These are phyloP conservation scores for Aspergillus kassunensis DNA, from an alignment of 495 filamentous ascomycete species.

Conservation along the genomic window DNA sequence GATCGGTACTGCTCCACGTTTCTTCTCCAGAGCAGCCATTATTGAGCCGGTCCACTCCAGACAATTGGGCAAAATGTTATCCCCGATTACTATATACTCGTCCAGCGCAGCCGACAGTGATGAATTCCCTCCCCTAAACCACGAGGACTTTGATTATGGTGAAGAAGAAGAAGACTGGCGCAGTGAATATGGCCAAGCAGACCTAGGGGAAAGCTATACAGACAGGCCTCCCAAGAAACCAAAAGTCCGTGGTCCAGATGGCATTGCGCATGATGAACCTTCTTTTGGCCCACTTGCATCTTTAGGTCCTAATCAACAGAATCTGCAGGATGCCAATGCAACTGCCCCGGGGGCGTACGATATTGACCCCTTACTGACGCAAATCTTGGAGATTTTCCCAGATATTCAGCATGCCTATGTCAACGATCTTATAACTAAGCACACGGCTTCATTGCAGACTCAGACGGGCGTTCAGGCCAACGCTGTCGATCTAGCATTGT, in stretches of 20 bases:
- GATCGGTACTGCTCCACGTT: neutral
- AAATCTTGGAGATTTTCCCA: slow-evolving; percentile 48
- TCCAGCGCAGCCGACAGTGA: neutral
- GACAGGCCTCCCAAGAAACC: slow-evolving; percentile 2
- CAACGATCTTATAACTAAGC: slow-evolving; percentile 28
- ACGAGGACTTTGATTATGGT: neutral
- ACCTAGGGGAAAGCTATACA: neutral
- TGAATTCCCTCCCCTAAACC: neutral
- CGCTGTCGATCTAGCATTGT: slow-evolving; percentile 10
- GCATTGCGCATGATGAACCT: neutral
- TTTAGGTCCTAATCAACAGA: neutral
- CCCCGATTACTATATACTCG: neutral
- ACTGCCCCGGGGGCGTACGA: neutral
- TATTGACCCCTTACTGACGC: slow-evolving; percentile 24
- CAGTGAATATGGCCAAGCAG: neutral
- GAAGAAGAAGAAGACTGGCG: neutral
- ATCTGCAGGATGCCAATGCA: neutral
- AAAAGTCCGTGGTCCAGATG: slow-evolving; percentile 1
- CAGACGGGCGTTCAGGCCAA: neutral
- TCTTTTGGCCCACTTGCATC: neutral
- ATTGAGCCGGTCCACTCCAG: neutral
- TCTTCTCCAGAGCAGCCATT: neutral
- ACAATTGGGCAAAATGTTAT: neutral
- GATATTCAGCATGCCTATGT: slow-evolving; percentile 45
- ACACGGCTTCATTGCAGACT: neutral